Evolutionary conservation across 306 rosid genomes (phyloP), one percentile per base, ranked within the genome.

Genomic region (Prunus kanzakura): DNA sequence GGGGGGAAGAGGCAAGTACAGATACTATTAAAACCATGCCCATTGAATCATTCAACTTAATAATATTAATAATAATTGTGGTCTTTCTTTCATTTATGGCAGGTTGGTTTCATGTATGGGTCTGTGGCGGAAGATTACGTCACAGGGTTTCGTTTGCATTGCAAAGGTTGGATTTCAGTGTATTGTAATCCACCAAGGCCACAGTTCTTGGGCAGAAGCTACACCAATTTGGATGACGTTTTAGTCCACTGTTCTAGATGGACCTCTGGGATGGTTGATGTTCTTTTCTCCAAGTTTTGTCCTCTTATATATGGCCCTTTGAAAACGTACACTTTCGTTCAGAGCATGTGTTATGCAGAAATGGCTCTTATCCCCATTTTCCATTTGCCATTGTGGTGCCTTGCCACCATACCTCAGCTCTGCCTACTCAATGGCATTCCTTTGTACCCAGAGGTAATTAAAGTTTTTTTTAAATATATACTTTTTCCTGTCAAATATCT

Each of bases 141-240:
- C 8, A 93, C 98, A 2, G 88, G 95, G 64, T 83, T 87, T 45
- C 19, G 67, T 32, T 70, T 93, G 72, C 87, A 93, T 25, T 86
- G 87, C 72, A 80, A 85, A 47, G 95, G 93, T 43, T 93, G 98
- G 95, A 89, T 45, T 55, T 91, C 93, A 6, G 86, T 91, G 64
- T 90, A 79, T 64, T 82, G 80, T 50, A 54, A 87, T 32, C 89
- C 98, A 35, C 14, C 82, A 19, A 86, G 73, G 74, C 88, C 97
- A 10, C 94, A 86, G 64, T 93, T 93, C 73, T 77, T 89, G 45
- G 98, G 98, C 14, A 54, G 78, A 56, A 86, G 86, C 6, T 66
- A 79, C 3, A 89, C 89, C 16, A 86, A 68, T 71, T 76, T 91
- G 82, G 86, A 91, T 77, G 96, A 88, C 25, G 65, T 78, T 20